Percentiles rank a stretch among this genome's conserved stretches.
Conservation (phyloP, 805 yeast species). For the Sugiyamaella smithiae region DNA sequence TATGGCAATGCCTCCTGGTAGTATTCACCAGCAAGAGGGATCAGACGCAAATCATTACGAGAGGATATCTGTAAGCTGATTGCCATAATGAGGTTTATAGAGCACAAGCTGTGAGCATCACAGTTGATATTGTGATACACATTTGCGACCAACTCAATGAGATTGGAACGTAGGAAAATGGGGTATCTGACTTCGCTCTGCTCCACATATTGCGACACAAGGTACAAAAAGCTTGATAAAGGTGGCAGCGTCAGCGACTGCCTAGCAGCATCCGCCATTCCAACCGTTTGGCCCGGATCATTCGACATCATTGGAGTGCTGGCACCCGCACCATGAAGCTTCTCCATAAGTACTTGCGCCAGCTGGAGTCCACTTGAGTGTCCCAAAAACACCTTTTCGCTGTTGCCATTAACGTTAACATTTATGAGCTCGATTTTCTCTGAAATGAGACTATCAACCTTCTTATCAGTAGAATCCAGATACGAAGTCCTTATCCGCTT, state of each 20-base stretch:
- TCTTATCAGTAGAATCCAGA: constrained; percentile 10
- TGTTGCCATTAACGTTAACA: constrained; percentile 8
- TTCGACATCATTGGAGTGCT: neutral
- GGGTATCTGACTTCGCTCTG: constrained; percentile 18
- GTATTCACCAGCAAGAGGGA: constrained; percentile 16
- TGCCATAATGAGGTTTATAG: constrained; percentile 15
- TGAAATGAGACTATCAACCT: constrained; percentile 13
- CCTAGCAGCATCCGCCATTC: neutral
- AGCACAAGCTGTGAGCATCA: constrained; percentile 15
- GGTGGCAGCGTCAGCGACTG: constrained; percentile 15
- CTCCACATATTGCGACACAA: constrained; percentile 14
- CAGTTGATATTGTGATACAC: constrained; percentile 14
- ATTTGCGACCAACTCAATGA: constrained; percentile 16
- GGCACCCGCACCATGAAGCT: constrained; percentile 4
- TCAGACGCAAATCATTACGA: constrained; percentile 12
- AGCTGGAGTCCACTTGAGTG: constrained; percentile 15
- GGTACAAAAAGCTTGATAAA: constrained; percentile 11
- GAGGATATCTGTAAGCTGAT: constrained; percentile 17
- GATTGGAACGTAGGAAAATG: constrained; percentile 10
- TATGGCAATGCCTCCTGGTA: constrained; percentile 15
- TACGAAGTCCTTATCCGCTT: neutral
- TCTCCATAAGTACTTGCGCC: constrained; percentile 14
- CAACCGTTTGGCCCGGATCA: neutral
- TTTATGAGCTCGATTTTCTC: constrained; percentile 14
- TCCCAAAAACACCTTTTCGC: constrained; percentile 14